Conservation (phyloP, 371 early-diverging fungal genomes). For the Mortierella sp. region DNA sequence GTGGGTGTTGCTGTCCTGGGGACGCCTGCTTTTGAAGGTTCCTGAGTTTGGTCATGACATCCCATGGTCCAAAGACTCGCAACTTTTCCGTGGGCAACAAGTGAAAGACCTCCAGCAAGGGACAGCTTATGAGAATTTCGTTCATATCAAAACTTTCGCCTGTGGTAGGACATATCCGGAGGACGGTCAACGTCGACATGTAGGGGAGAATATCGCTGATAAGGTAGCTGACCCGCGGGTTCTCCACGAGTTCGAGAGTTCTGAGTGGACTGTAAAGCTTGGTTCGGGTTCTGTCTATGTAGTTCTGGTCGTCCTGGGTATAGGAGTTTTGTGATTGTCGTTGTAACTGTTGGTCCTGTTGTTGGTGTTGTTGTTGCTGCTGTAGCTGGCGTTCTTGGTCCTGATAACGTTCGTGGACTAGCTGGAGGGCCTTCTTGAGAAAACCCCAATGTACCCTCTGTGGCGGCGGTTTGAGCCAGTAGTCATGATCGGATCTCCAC, state of each 20-base stretch:
- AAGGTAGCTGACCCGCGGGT: constrained; percentile 9
- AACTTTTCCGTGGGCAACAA: not conserved
- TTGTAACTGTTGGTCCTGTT: not conserved
- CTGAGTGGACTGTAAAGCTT: constrained; percentile 3
- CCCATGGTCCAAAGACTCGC: constrained; percentile 6
- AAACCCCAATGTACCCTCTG: constrained; percentile 11
- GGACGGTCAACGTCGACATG: constrained; percentile 9
- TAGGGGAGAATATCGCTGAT: constrained; percentile 8
- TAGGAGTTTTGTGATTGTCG: too few species aligned
- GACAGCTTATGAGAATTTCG: not conserved
- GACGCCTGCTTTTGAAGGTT: not conserved
- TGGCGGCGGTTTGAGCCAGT: constrained; percentile 3
- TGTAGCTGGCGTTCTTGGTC: not conserved
- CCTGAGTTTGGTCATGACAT: not conserved
- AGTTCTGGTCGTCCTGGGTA: not conserved
- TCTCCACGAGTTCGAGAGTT: constrained; percentile 3
- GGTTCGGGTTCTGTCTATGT: not conserved
- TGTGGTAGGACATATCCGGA: not conserved
- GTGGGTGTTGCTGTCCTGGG: not conserved
- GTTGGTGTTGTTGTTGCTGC: too few species aligned
- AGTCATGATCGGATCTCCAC: constrained; percentile 13
- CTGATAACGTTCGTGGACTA: not conserved
- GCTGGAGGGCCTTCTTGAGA: constrained; percentile 6
- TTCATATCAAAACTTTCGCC: constrained; percentile 9
- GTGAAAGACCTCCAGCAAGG: constrained; percentile 1